A percentile compares a stretch with the other conserved stretches of the same genome.
These are phyloP conservation scores for Leccinum broughii DNA, from an alignment of 768 basidiomycete species.

Conservation along the genomic window DNA sequence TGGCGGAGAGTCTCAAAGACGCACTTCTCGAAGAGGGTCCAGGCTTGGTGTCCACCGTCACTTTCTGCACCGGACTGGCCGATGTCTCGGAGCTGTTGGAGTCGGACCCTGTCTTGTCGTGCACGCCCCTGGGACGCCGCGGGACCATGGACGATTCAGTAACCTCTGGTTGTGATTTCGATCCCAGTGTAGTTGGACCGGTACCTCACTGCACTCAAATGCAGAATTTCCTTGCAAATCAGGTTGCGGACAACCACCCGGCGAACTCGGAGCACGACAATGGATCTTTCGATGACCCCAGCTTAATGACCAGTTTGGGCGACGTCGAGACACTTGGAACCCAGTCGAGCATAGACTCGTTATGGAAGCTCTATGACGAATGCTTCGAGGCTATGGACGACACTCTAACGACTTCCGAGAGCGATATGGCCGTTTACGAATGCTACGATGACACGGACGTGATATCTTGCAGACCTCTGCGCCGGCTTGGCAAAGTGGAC, in stretches of 20 bases:
- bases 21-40: background rate
- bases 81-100: background rate
- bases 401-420: background rate
- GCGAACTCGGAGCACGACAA: background rate
- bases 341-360: conserved; percentile 4
- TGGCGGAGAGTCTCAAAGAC: background rate
- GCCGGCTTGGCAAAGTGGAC: background rate
- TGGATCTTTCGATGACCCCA: background rate
- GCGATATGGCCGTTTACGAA: background rate
- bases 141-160: background rate
- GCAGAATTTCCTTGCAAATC: too few relatives aligned
- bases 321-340: background rate
- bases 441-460: background rate
- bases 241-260: background rate
- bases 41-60: background rate
- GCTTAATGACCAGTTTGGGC: background rate
- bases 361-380: conserved; percentile 10
- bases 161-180: background rate
- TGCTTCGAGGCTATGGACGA: background rate
- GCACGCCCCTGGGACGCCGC: background rate
- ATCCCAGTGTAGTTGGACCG: too few relatives aligned
- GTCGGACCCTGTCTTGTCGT: background rate
- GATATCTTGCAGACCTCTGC: background rate
- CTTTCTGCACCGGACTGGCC: background rate
- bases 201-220: too few relatives aligned